Percentiles rank a stretch among this genome's conserved stretches.
These are phyloP conservation scores for Cryptococcus sp. DNA, from an alignment of 1,284 basidiomycete species.

Conservation along the genomic window DNA sequence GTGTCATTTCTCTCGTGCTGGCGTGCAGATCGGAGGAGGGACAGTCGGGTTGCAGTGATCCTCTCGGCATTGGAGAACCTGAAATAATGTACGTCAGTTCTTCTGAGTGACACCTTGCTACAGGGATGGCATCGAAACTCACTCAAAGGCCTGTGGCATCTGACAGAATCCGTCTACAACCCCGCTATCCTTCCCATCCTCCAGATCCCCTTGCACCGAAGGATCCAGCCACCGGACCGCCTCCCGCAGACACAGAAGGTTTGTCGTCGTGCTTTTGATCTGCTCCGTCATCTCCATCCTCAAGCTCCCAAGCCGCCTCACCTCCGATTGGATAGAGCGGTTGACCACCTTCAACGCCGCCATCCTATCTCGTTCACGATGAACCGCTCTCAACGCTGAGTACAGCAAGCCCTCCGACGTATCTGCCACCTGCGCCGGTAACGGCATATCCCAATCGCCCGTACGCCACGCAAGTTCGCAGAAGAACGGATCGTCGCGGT, in stretches of 20 bases:
- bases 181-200: slow-evolving; percentile 42
- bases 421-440: slow-evolving; percentile 40
- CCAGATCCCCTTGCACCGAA: slow-evolving; percentile 23
- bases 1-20: slow-evolving; percentile 54
- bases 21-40: slow-evolving; percentile 71
- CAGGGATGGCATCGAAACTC: slow-evolving; percentile 6
- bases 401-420: slow-evolving; percentile 66
- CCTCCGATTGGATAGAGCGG: slow-evolving; percentile 58
- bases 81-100: slow-evolving; percentile 6
- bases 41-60: slow-evolving; percentile 75
- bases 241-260: slow-evolving; percentile 74
- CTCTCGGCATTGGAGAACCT: slow-evolving; percentile 76
- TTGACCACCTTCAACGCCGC: slow-evolving; percentile 56
- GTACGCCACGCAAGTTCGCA: slow-evolving; percentile 86
- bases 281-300: slow-evolving; percentile 73
- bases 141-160: slow-evolving; percentile 16
- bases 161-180: slow-evolving; percentile 53
- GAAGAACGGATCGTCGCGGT: slow-evolving; percentile 56
- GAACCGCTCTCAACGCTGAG: slow-evolving; percentile 68
- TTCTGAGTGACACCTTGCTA: neutral
- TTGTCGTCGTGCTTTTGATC: slow-evolving; percentile 63
- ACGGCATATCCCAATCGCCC: slow-evolving; percentile 86
- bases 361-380: slow-evolving; percentile 63
- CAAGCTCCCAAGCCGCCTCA: slow-evolving; percentile 62
- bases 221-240: slow-evolving; percentile 50